Conservation (phyloP, 768 basidiomycete genomes). For the Tylopilus balloui region DNA sequence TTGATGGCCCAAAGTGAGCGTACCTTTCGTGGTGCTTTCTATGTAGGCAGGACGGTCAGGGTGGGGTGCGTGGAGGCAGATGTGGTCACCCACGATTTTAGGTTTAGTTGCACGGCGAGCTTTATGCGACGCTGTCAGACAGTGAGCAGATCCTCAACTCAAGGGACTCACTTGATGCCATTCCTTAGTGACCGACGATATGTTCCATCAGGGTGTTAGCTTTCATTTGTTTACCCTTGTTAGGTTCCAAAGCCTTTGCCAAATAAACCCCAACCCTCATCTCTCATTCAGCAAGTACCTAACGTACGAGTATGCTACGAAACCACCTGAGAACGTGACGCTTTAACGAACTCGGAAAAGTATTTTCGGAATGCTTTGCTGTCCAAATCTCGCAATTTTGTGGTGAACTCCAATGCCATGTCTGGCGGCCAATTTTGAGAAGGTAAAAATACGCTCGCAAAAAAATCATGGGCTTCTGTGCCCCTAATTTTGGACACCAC, state of each 20-base stretch:
- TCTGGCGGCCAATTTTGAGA: slow-evolving; percentile 83
- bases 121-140: slow-evolving; percentile 16
- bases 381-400: slow-evolving; percentile 71
- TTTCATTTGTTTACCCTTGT: slow-evolving; percentile 31
- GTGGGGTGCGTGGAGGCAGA: slow-evolving; percentile 15
- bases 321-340: slow-evolving; percentile 50
- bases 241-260: slow-evolving; percentile 31
- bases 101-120: slow-evolving; percentile 34
- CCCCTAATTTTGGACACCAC: slow-evolving; percentile 72
- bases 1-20: slow-evolving; percentile 4
- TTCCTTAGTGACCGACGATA: slow-evolving; percentile 14
- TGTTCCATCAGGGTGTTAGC: slow-evolving; percentile 14
- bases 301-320: slow-evolving; percentile 43
- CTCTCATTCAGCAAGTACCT: slow-evolving; percentile 1
- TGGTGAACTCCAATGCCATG: slow-evolving; percentile 70
- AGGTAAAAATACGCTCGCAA: slow-evolving; percentile 77
- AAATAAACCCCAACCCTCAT: slow-evolving; percentile 19
- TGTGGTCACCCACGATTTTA: slow-evolving; percentile 38
- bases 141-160: background rate
- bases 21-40: slow-evolving; percentile 50
- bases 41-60: slow-evolving; percentile 16
- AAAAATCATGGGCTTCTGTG: slow-evolving; percentile 76
- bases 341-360: slow-evolving; percentile 78
- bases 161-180: slow-evolving; percentile 29
- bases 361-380: slow-evolving; percentile 78